Evolutionary conservation across 73 alveolate species (phyloP), one percentile per base, ranked within the genome.

Genomic region (Uronychia setigera): DNA sequence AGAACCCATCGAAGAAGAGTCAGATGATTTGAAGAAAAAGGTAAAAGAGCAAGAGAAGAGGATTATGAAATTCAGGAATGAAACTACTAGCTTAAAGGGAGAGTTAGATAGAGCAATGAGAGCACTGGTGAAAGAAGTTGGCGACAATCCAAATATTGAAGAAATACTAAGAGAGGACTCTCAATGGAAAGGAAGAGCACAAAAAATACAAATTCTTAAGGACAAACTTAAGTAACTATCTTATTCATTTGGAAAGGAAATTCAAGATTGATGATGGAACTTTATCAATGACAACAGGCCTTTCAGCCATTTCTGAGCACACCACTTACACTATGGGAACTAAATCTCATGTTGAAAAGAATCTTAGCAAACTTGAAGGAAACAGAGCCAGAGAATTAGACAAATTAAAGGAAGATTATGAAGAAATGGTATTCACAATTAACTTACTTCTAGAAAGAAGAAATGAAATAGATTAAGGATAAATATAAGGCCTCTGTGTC

Each of bases 401-500:
- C 5, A 35, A 30, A 78, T 0, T 85, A 59, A 80, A 86, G 76
- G 74, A 60, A 28, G 93, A 90, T 13, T 29, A 46, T 19, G 91
- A 77, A n/a, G 91, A 80, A 30, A 31, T 35, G 67, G 67, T 46
- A 19, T 11, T 5, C 5, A 19, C 5, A 46, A 46, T 5, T 46
- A 46, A 19, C 67, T 46, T 5, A 46, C 67, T 46, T n/a, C 67
- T 46, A 46, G 33, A 75, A 87, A 35, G 90, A 85, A 25, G 89
- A 90, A 35, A 29, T 85, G 59, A 76, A 32, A 13, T 29, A 32
- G 1, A 26, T 85, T 27, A 84, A 75, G 74, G 35, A 85, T 9
- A 90, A 90, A 79, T 90, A 80, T 81, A 90, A 80, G 80, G 95
- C 92, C 31, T 92, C 89, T 0, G 76, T 84, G 33, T 80, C 93